Percentiles rank a stretch among this genome's conserved stretches.
phyloP scores from a whole-genome alignment of 177 flowering plant genomes.

The Vitis hybrid region DNA sequence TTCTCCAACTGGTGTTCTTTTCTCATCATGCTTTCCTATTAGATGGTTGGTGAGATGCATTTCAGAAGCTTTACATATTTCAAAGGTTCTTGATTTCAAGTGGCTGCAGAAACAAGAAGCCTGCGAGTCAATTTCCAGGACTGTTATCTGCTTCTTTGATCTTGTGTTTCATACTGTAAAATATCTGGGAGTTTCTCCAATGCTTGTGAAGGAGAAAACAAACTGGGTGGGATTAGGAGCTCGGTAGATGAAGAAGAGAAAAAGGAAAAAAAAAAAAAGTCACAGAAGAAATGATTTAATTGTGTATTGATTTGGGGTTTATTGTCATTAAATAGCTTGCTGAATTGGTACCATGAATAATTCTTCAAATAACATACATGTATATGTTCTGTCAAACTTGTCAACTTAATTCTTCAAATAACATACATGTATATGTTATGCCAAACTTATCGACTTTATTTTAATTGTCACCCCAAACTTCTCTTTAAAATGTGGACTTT shows the following conservation, averaged over 20 bases:
- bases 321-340: background rate
- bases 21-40: background rate
- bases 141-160: background rate
- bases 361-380: background rate
- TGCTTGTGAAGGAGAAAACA: background rate
- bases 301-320: background rate
- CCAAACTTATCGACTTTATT: too few relatives aligned
- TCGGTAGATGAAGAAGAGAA: background rate
- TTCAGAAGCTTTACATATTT: background rate
- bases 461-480: too few relatives aligned
- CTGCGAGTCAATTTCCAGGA: background rate
- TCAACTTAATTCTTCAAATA: background rate
- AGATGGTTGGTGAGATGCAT: conserved; percentile 2
- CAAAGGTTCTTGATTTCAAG: background rate
- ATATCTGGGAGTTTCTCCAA: background rate
- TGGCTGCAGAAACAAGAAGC: background rate
- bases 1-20: background rate
- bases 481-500: too few relatives aligned
- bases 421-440: too few relatives aligned
- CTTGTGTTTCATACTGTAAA: background rate
- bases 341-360: background rate
- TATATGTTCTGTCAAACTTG: background rate
- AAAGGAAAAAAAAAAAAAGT: background rate
- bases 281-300: background rate
- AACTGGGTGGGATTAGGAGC: conserved; percentile 2